Evolutionary conservation across 805 yeast species (phyloP), one percentile per base, ranked within the genome.

Genomic region (Yarrowia bubula): DNA sequence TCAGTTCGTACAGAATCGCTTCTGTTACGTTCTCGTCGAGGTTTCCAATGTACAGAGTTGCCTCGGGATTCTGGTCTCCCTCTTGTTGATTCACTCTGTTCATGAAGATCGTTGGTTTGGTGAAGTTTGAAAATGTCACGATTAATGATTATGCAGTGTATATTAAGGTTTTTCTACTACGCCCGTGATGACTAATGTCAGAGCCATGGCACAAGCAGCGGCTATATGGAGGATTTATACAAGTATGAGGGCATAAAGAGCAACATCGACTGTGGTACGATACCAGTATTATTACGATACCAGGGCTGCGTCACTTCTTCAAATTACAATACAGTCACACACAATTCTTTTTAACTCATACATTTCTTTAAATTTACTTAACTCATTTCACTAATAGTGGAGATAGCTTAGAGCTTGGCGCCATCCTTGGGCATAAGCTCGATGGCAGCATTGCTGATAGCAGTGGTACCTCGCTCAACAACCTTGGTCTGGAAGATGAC

Each of bases 391-490:
- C 43, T 18, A 13, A 8, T 22, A 22, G 9, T 11, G 18, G 7
- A 6, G 10, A 5, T 4, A 41, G 38, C 61, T 58, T 58, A 58
- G 46, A 58, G 64, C 64, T 58, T 58, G 22, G 64, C 41, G 38
- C n/a, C 42, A 37, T 38, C 66, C 13, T 73, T 68, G 18, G 74
- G 73, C 7, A 71, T 68, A 65, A 88, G 77, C 74, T 86, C 91
- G 68, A 92, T 79, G 32, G 96, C 98, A 38, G 97, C 97, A 73
- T 87, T 89, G 76, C 89, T 85, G 72, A 92, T 89, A 64, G 92
- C 98, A 70, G 85, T 81, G 46, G 85, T 81, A 71, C 84, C 82
- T 76, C 97, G 86, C 72, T 89, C 96, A 67, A 88, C 85, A 66
- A 87, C 90, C 74, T 85, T 84, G 10, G 96, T 85, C 77, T 89